Conservation (phyloP, 495 filamentous ascomycete species). For the Penicillium coprophilum region DNA sequence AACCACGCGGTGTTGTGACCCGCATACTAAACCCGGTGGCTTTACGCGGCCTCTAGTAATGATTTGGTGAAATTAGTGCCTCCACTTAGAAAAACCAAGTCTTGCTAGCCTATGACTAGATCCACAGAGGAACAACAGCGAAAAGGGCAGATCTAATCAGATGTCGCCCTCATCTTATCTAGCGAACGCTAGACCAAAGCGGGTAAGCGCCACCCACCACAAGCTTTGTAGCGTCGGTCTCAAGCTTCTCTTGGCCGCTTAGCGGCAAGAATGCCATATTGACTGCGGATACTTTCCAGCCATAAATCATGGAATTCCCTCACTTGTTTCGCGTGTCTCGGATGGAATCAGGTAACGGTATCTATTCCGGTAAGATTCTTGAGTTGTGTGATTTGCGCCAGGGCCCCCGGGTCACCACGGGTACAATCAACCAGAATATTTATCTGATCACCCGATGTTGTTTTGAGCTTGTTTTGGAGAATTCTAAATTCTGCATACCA, state of each 20-base stretch:
- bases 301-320: background rate
- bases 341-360: too few species aligned
- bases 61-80: background rate
- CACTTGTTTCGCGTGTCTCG: background rate
- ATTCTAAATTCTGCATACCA: too few species aligned
- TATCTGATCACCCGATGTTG: too few species aligned
- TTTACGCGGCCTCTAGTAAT: background rate
- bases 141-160: conserved; percentile 6
- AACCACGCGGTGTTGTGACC: background rate
- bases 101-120: background rate
- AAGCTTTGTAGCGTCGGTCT: background rate
- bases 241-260: conserved; percentile 13
- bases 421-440: too few species aligned
- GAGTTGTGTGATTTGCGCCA: too few species aligned
- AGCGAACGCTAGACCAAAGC: background rate
- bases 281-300: background rate
- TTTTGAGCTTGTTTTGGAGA: too few species aligned
- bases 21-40: background rate
- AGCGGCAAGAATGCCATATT: background rate
- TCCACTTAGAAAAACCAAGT: background rate
- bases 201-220: background rate
- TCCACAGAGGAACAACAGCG: background rate
- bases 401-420: too few species aligned
- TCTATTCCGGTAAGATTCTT: too few species aligned
- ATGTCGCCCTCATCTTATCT: conserved; percentile 6